phyloP scores from a whole-genome alignment of 495 filamentous ascomycete genomes.

The Trypethelium eluteriae region DNA sequence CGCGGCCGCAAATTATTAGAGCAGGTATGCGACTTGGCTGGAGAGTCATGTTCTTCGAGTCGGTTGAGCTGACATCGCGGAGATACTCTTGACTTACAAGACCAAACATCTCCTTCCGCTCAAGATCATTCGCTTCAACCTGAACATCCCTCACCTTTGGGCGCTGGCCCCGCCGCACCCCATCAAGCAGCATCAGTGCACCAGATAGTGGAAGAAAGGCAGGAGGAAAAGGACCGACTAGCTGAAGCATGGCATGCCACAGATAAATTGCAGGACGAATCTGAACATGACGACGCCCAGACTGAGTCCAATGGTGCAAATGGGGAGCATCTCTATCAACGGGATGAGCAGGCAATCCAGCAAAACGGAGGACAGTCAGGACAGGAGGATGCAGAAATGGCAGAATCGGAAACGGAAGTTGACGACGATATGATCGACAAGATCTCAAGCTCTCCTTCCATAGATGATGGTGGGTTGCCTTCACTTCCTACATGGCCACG shows the following conservation, averaged over 20 bases:
- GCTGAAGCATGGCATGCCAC: conserved; percentile 43
- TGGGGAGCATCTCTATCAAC: conserved; percentile 19
- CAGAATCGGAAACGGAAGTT: conserved; percentile 66
- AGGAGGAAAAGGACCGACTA: conserved; percentile 54
- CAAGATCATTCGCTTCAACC: conserved; percentile 62
- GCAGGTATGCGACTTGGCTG: conserved; percentile 6
- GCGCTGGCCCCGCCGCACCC: conserved; percentile 57
- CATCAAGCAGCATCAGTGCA: conserved; percentile 80
- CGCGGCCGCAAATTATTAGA: conserved; percentile 19
- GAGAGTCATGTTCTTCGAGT: neutral
- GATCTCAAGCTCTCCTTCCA: conserved; percentile 95
- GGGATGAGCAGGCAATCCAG: conserved; percentile 5
- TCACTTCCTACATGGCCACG: conserved; percentile 29
- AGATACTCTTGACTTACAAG: conserved; percentile 96
- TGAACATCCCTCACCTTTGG: conserved; percentile 43
- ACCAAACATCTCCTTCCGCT: conserved; percentile 70
- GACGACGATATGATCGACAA: conserved; percentile 93
- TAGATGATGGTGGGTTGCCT: conserved; percentile 85
- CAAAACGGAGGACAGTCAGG: conserved; percentile 13
- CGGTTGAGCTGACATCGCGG: neutral
- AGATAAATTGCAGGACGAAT: conserved; percentile 43
- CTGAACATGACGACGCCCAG: conserved; percentile 17
- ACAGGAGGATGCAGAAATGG: conserved; percentile 56
- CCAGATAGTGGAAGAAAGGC: conserved; percentile 63
- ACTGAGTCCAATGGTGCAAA: conserved; percentile 18